Evolutionary conservation across 495 filamentous ascomycete genomes (phyloP), one percentile per base, ranked within the genome.

Genomic region (Talaromyces thailandensis): DNA sequence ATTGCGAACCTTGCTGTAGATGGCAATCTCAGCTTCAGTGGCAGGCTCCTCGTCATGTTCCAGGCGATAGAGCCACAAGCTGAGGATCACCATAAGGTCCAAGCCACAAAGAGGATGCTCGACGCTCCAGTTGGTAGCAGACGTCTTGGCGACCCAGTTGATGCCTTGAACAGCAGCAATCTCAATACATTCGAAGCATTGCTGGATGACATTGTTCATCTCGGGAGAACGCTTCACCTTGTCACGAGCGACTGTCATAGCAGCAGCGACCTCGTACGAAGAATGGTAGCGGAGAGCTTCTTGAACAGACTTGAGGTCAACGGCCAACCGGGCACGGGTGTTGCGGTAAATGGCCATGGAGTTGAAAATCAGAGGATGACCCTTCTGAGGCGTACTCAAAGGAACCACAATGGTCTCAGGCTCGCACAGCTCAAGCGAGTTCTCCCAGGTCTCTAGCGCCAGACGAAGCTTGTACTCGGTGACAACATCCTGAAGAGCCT

Each of bases 61-160:
- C 80, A 98, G 87, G 76, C 91, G 90, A 80, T 96, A 97, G 69
- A 98, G 86, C 94, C 94, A 98, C 66, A 98, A 81, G 71, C 89
- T 96, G 69, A 98, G 90, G 67, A 97, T 96, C 78, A 98, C 93
- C 88, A 98, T 97, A 69, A 98, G 82, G 75, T 98, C 94, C 76
- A 98, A 83, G 65, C 92, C 95, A 71, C 92, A 96, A 43, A 98
- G 86, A 31, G 95, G 94, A 72, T 98, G 94, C 79, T 98, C 94
- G 53, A 98, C 88, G 76, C 94, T 98, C 94, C 94, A 98, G 79
- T 98, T 98, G 58, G 94, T 96, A 56, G 94, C 91, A 60, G 91
- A 96, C 24, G 93, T 97, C 69, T 92, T 86, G 6, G 95, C 94
- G 55, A 98, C 93, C 94, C 94, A 98, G 72, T 94, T 92, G 68